Evolutionary conservation across 805 yeast species (phyloP).

Genomic region (Geotrichum ghanense): DNA sequence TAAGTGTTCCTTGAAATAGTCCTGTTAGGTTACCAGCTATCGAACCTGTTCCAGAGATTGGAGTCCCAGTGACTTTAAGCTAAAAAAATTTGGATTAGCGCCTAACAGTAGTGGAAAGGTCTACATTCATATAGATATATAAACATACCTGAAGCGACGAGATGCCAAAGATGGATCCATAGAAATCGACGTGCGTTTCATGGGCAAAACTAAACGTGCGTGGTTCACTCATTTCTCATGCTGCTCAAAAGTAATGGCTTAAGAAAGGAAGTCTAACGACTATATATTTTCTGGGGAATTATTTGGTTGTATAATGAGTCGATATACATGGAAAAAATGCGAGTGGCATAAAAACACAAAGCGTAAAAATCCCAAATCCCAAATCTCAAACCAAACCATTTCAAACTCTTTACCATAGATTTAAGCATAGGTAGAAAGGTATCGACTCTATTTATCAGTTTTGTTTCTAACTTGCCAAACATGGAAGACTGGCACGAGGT

Average conservation of each 20-base stretch:
- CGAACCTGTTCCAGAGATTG: conserved; percentile 17
- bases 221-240: not conserved
- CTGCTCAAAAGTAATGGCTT: not conserved
- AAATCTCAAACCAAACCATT: no score
- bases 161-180: conserved; percentile 15
- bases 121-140: not conserved
- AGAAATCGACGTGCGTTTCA: conserved; percentile 7
- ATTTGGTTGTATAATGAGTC: no score
- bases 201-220: conserved; percentile 5
- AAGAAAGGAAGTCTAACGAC: conserved; percentile 1
- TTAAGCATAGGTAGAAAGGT: no score
- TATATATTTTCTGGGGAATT: no score
- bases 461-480: conserved; percentile 2
- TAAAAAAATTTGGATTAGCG: not conserved
- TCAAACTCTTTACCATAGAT: no score
- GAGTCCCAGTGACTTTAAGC: conserved; percentile 9
- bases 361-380: no score
- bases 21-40: conserved; percentile 12
- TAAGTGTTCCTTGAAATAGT: conserved; percentile 14
- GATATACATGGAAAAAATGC: no score
- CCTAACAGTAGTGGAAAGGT: no score
- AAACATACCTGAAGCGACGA: conserved; percentile 14
- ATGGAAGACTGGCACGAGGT: conserved; percentile 17
- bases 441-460: no score
- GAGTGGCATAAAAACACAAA: no score